Conservation (phyloP, 1,284 basidiomycete species). For the Leccinum cinnamomeum region DNA sequence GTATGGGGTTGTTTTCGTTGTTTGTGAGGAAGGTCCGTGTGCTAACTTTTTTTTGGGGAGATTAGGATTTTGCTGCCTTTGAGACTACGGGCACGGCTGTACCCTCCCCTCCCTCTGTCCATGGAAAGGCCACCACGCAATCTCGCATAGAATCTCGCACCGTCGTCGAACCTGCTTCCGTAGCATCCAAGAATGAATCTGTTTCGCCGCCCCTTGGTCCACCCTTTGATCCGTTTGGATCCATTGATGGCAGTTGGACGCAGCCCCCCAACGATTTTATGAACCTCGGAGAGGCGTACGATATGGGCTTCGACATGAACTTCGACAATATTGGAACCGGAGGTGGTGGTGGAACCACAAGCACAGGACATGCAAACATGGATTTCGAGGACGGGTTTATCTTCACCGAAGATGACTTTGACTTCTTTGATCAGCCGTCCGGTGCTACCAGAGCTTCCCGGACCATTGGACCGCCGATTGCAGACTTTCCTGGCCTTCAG, state of each 20-base stretch:
- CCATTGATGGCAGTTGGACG: conserved; percentile 45
- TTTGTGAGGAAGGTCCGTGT: not conserved
- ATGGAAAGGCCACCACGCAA: conserved; percentile 29
- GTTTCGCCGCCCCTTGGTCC: conserved; percentile 19
- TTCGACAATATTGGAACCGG: conserved; percentile 40
- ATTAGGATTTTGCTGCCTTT: conserved; percentile 48
- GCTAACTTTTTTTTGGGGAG: not conserved
- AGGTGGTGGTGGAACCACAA: conserved; percentile 31
- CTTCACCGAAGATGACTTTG: conserved; percentile 80
- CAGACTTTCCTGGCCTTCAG: conserved; percentile 26
- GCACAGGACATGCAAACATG: conserved; percentile 36
- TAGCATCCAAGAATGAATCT: conserved; percentile 17
- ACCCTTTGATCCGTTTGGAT: conserved; percentile 40
- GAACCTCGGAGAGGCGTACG: conserved; percentile 44
- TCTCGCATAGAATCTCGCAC: conserved; percentile 23
- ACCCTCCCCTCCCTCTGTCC: conserved; percentile 53
- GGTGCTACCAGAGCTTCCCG: conserved; percentile 19
- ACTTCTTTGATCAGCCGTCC: conserved; percentile 65
- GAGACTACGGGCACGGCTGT: conserved; percentile 40
- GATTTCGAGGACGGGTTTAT: conserved; percentile 68
- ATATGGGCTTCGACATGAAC: conserved; percentile 49
- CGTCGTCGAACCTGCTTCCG: conserved; percentile 9
- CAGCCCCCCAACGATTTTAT: conserved; percentile 43
- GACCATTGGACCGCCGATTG: conserved; percentile 14
- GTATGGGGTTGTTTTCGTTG: conserved; percentile 18